Conservation (phyloP, 2,329 filamentous ascomycete species). For the Hymenoscyphus scutula region DNA sequence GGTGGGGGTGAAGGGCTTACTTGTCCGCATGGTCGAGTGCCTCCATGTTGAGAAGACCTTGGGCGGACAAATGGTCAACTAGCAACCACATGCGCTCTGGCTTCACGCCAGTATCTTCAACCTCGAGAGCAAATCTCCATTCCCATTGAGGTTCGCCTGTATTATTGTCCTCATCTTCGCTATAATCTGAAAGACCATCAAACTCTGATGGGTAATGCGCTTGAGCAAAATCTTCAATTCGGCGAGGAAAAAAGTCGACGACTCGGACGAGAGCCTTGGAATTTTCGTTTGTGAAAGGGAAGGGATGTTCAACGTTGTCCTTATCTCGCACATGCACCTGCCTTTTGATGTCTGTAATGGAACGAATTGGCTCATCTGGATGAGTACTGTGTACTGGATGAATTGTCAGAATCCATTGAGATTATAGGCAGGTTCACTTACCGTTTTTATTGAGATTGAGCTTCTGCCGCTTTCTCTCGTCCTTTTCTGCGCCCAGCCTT, state of each 20-base stretch:
- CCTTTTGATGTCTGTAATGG: constrained; percentile 36
- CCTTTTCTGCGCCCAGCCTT: constrained; percentile 31
- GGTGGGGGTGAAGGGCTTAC: constrained; percentile 40
- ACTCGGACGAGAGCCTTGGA: constrained; percentile 72
- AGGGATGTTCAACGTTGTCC: constrained; percentile 36
- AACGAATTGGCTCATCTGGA: constrained; percentile 38
- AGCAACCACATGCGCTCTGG: constrained; percentile 61
- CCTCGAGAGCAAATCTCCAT: constrained; percentile 77
- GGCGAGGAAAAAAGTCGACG: constrained; percentile 73
- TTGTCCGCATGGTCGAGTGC: constrained; percentile 44
- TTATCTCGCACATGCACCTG: constrained; percentile 42
- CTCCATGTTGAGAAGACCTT: constrained; percentile 52
- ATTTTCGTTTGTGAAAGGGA: constrained; percentile 73
- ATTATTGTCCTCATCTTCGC: constrained; percentile 27
- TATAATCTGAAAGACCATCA: constrained; percentile 48
- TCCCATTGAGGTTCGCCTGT: constrained; percentile 55
- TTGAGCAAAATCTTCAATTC: constrained; percentile 68
- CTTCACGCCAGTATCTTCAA: constrained; percentile 62
- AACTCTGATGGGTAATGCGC: constrained; percentile 47
- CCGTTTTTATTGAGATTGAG: constrained; percentile 39
- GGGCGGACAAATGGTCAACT: constrained; percentile 59
- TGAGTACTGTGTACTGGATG: constrained; percentile 46
- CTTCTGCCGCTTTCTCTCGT: constrained; percentile 33
- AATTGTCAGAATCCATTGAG: neutral
- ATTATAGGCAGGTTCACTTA: constrained; percentile 16